A percentile compares a stretch with the other conserved stretches of the same genome.
phyloP scores from a whole-genome alignment of 352 stramenopile species.

The Plasmopara halstedii region DNA sequence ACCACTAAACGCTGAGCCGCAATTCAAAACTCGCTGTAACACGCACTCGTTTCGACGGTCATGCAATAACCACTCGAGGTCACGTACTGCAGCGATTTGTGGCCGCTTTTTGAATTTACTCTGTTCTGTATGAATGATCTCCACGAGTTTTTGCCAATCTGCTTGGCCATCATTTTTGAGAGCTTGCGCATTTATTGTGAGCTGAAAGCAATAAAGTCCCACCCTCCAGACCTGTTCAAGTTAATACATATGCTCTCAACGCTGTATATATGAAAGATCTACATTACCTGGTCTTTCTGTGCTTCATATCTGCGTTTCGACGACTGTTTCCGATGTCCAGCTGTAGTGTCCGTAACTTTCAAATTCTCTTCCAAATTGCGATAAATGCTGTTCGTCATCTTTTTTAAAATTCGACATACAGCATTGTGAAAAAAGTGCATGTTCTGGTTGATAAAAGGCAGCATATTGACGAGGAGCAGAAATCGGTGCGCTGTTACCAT shows the following conservation, averaged over 20 bases:
- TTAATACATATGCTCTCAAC: not conserved
- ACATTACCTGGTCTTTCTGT: conserved; percentile 20
- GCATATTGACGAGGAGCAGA: conserved; percentile 38
- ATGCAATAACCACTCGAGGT: conserved; percentile 19
- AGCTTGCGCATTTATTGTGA: conserved; percentile 20
- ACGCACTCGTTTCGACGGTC: conserved; percentile 24
- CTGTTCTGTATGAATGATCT: conserved; percentile 11
- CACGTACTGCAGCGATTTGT: conserved; percentile 1
- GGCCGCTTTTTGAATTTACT: conserved; percentile 3
- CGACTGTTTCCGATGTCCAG: not conserved
- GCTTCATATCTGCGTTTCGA: conserved; percentile 6
- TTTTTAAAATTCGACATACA: conserved; percentile 30
- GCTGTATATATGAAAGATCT: not conserved
- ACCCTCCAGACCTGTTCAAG: conserved; percentile 33
- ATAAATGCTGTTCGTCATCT: conserved; percentile 40
- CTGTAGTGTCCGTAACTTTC: not conserved
- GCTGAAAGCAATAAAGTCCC: conserved; percentile 31
- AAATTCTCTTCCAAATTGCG: conserved; percentile 18
- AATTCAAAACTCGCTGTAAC: conserved; percentile 15
- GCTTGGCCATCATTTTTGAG: conserved; percentile 1
- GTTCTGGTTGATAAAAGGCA: conserved; percentile 39
- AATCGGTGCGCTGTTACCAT: conserved; percentile 45
- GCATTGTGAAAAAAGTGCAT: conserved; percentile 36
- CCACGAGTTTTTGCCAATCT: conserved; percentile 19
- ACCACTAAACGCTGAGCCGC: not conserved